Evolutionary conservation across 2,329 filamentous ascomycete species (phyloP).

Genomic region (Stachybotrys elegans): DNA sequence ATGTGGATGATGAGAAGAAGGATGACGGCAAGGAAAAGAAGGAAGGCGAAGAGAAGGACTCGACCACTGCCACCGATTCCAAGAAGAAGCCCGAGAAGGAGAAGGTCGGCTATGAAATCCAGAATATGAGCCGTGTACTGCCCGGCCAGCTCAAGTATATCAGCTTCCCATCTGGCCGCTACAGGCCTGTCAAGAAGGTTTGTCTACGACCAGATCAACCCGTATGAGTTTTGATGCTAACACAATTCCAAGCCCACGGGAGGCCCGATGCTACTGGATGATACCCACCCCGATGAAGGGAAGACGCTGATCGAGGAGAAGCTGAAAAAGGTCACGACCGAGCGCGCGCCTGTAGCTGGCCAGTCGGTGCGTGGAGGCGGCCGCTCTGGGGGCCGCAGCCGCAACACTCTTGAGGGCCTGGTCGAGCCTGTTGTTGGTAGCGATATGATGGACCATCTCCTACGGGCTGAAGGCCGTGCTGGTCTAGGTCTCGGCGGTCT

Average conservation of each 20-base stretch:
- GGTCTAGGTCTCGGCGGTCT: no score
- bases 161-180: conserved; percentile 83
- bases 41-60: conserved; percentile 56
- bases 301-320: conserved; percentile 87
- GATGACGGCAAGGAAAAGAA: conserved; percentile 57
- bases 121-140: conserved; percentile 94
- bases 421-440: conserved; percentile 24
- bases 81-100: conserved; percentile 96
- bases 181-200: conserved; percentile 87
- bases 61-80: conserved; percentile 44
- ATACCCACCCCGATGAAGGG: conserved; percentile 72
- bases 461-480: no score
- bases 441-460: conserved; percentile 36
- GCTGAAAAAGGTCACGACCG: conserved; percentile 71
- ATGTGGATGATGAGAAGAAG: conserved; percentile 64
- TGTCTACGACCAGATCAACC: conserved; percentile 18
- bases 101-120: conserved; percentile 91
- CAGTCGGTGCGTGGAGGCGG: conserved; percentile 24
- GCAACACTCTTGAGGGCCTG: conserved; percentile 31
- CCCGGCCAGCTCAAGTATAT: conserved; percentile 93
- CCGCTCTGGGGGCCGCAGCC: conserved; percentile 24
- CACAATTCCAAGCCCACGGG: conserved; percentile 67
- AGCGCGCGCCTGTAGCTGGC: conserved; percentile 56
- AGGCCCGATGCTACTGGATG: conserved; percentile 84
- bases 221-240: conserved; percentile 15